Percentiles rank a stretch among this genome's conserved stretches.
These are phyloP conservation scores for Tothia fuscella DNA, from an alignment of 2,329 filamentous ascomycete genomes.

Conservation along the genomic window DNA sequence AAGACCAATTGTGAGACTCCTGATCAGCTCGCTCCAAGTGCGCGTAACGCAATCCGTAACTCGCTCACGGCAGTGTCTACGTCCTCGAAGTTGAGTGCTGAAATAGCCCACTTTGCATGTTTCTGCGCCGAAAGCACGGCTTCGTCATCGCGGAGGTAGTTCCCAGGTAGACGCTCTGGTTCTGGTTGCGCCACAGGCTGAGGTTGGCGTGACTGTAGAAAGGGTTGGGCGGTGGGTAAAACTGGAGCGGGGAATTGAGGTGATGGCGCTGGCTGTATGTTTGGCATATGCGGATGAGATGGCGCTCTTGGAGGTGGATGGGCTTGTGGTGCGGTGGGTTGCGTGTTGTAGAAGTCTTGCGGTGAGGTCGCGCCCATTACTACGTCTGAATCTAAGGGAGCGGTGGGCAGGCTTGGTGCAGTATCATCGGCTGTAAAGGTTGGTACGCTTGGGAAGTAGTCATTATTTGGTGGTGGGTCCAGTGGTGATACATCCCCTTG, in stretches of 20 bases:
- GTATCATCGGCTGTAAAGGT: slow-evolving; percentile 30
- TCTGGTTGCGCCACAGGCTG: slow-evolving; percentile 17
- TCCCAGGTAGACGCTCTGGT: slow-evolving; percentile 15
- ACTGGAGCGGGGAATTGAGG: slow-evolving; percentile 22
- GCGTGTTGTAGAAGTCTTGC: slow-evolving; percentile 14
- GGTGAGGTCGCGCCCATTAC: slow-evolving; percentile 3
- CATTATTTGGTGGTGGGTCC: slow-evolving; percentile 38
- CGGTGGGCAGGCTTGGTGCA: slow-evolving; percentile 24
- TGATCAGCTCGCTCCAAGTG: slow-evolving; percentile 49
- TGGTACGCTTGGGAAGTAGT: slow-evolving; percentile 47
- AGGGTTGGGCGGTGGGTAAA: slow-evolving; percentile 1
- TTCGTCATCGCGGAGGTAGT: slow-evolving; percentile 48
- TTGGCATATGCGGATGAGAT: slow-evolving; percentile 6
- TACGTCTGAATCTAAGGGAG: slow-evolving; percentile 11
- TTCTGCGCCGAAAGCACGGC: slow-evolving; percentile 75
- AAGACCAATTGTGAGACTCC: too few relatives aligned
- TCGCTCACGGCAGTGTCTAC: slow-evolving; percentile 82
- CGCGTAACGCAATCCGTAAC: slow-evolving; percentile 59
- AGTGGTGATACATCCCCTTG: slow-evolving; percentile 40
- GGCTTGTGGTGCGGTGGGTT: slow-evolving; percentile 6
- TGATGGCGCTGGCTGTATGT: slow-evolving; percentile 22
- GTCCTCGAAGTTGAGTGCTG: slow-evolving; percentile 92
- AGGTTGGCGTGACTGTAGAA: slow-evolving; percentile 10
- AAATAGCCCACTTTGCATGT: slow-evolving; percentile 94
- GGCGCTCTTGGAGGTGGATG: slow-evolving; percentile 11